phyloP scores from a whole-genome alignment of 345 rosid species.

The Cardamine chenopodiifolia region DNA sequence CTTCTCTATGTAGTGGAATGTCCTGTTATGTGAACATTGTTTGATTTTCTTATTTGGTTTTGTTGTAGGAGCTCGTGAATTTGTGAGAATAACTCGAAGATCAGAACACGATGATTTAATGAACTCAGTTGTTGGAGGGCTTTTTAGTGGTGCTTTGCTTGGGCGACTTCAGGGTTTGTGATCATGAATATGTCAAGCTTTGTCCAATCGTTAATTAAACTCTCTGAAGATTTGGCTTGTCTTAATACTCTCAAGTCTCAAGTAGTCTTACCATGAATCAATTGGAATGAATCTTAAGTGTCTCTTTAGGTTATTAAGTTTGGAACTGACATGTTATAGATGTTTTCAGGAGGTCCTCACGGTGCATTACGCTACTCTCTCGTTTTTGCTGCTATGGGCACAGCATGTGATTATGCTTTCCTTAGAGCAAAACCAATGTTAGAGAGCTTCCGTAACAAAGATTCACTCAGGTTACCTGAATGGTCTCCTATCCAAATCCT shows the following conservation, averaged over 20 bases:
- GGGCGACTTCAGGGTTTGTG: conserved; percentile 80
- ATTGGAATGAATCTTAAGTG: conserved; percentile 2
- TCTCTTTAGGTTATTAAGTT: background rate
- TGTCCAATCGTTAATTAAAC: conserved; percentile 3
- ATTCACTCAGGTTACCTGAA: conserved; percentile 64
- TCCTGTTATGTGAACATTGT: background rate
- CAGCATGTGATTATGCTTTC: conserved; percentile 57
- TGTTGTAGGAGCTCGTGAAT: conserved; percentile 75
- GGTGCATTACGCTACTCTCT: conserved; percentile 80
- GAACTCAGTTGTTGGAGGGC: conserved; percentile 79
- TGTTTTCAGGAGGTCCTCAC: conserved; percentile 63
- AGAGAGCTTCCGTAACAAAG: conserved; percentile 41
- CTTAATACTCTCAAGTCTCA: background rate
- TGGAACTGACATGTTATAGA: conserved; percentile 1
- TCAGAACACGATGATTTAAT: conserved; percentile 67
- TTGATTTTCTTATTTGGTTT: conserved; percentile 24
- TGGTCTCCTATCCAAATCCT: conserved; percentile 89
- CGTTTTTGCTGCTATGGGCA: conserved; percentile 66
- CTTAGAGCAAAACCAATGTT: conserved; percentile 53
- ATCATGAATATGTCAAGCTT: background rate
- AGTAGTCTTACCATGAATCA: conserved; percentile 19
- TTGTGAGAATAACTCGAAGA: conserved; percentile 66
- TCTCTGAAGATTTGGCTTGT: conserved; percentile 1
- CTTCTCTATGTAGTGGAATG: no score
- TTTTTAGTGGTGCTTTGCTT: conserved; percentile 77